Base-by-base conservation (phyloP, 2,329 filamentous ascomycete genomes). In the Emmonsiellopsis sp. region DNA sequence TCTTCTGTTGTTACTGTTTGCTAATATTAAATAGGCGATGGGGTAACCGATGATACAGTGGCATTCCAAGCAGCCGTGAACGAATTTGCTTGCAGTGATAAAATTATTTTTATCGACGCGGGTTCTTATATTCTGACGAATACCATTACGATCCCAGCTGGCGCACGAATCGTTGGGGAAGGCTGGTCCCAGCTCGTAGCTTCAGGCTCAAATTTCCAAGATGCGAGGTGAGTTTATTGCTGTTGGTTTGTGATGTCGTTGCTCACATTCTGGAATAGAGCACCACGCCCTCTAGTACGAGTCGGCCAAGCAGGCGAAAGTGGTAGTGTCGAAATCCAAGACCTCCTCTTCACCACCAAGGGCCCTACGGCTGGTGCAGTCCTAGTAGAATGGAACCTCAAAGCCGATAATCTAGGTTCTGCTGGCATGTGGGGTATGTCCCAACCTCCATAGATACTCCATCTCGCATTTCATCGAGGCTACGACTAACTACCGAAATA, bases 351-450 rank as follows among this genome's bases (percentile, higher is more conserved):
- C 31, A 52, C 50, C 30, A 34, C 50, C 3, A 52, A 45, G 31
- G 50, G 50, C 1, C 50, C 41, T 10, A 52, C 50, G 2, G 50
- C 50, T 13, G 50, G 50, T 15, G 40, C 41, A 5, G 32, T 52
- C 10, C 34, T 37, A 5, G 41, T 52, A 20, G 50, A 52, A 37
- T 52, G 50, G 50, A 52, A 52, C 45, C 35, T 52, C 16, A 43
- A 45, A 35, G 40, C 50, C 31, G 15, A 15, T 11, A 20, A 41
- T 30, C 0, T 30, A 35, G 50, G 50, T 9, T 52, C 41, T 43
- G 42, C 50, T n/a, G 41, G 50, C 11, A 52, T 52, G 40, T 52
- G 50, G 50, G 50, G 50, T 52, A 44, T 20, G 41, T 26, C 26
- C 31, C 42, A 26, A 26, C 32, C 13, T 47, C 3, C 11, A 11